Percentiles rank a stretch among this genome's conserved stretches.
phyloP scores from a whole-genome alignment of 495 filamentous ascomycete genomes.

The Penicillium turbatum region DNA sequence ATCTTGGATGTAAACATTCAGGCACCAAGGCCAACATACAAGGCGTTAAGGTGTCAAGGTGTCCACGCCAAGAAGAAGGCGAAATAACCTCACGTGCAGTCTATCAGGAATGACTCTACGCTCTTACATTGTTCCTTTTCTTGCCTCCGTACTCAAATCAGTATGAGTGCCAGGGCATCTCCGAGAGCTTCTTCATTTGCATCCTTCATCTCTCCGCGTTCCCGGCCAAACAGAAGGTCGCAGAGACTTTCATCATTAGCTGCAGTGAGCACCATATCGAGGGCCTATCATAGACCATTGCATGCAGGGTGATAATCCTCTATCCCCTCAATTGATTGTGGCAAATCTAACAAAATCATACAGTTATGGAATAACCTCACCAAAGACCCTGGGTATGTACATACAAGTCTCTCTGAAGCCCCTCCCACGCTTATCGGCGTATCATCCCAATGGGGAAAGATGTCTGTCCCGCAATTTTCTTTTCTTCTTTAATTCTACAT shows the following conservation, averaged over 20 bases:
- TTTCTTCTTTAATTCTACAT: neutral
- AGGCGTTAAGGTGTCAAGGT: neutral
- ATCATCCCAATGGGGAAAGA: conserved; percentile 11
- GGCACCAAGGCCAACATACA: neutral
- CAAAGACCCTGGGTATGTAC: neutral
- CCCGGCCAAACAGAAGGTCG: conserved; percentile 2
- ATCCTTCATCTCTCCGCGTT: neutral
- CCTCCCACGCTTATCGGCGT: conserved; percentile 10
- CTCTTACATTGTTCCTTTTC: neutral
- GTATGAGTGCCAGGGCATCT: conserved; percentile 11
- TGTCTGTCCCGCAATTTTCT: conserved; percentile 9
- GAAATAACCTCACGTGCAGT: conserved; percentile 13
- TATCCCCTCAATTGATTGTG: conserved; percentile 8
- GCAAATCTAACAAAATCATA: conserved; percentile 2
- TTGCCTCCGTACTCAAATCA: neutral
- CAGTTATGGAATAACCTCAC: neutral
- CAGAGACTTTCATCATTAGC: conserved; percentile 10
- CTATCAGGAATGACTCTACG: conserved; percentile 1
- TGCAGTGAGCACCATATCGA: conserved; percentile 6
- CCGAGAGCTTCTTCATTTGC: neutral
- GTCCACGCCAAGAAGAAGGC: neutral
- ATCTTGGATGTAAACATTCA: no score
- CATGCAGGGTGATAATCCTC: conserved; percentile 3
- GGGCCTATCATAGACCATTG: conserved; percentile 3
- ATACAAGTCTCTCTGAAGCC: neutral